Base-by-base conservation (phyloP, 2,329 filamentous ascomycete species). In the Aspergillus japonicus region DNA sequence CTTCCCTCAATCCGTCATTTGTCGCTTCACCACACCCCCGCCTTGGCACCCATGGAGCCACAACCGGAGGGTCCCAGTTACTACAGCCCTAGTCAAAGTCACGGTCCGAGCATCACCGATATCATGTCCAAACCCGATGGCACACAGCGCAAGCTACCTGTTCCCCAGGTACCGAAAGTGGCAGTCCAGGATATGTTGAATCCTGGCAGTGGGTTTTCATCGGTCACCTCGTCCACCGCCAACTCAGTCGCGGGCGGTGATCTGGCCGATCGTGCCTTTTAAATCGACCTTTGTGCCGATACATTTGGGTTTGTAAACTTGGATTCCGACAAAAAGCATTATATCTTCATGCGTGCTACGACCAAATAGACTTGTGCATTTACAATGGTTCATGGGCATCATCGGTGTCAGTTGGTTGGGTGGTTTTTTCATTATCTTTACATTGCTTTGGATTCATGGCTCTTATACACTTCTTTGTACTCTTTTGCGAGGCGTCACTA, bases 41-140 rank as follows among this genome's bases (percentile, higher is more conserved):
- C 87, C 2, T 81, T 90, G 50, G 87, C 88, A 11, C 88, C 88
- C 2, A 89, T 91, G 84, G 88, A 91, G 72, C 86, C 86, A 0
- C 82, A 84, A 56, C 81, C 85, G 12, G 85, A 87, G 61, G 82
- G 82, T 35, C 84, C 85, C 64, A 82, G 83, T 64, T 83, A 83
- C 10, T 86, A 85, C 71, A 81, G 83, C 56, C 82, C 82, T n/a
- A 78, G 74, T 55, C 82, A 78, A 69, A 79, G 82, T 57, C 80
- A 84, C 67, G 92, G 92, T 47, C 85, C 96, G 59, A 90, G 91
- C 44, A 88, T 98, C 68, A 90, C 88, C 60, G 94, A 98, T 74
- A 98, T 98, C 71, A 95, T 98, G 80, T 92, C 89, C 71, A 89
- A 89, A 67, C 85, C 92, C 1, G 93, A 97, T 64, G 92, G 92